Conservation (phyloP, 73 alveolate species). For the Paraurostyla sp. region DNA sequence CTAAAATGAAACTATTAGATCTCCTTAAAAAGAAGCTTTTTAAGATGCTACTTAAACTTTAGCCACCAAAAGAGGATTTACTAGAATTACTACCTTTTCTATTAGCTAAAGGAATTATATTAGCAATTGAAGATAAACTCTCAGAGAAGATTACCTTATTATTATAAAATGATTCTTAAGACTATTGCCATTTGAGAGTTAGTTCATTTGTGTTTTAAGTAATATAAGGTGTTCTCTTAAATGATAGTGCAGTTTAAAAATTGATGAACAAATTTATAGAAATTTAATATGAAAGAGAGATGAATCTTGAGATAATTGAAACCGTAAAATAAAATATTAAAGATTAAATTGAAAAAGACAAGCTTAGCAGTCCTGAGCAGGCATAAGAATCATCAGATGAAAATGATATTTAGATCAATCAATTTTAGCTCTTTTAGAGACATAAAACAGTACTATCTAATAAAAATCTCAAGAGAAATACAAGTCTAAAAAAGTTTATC, state of each 20-base stretch:
- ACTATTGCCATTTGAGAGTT: neutral
- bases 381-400: too few relatives aligned
- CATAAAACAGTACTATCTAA: neutral
- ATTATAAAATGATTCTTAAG: neutral
- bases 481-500: too few relatives aligned
- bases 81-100: slow-evolving; percentile 15
- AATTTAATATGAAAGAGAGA: neutral
- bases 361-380: too few relatives aligned
- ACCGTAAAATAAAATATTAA: neutral
- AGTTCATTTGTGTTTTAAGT: neutral
- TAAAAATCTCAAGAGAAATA: neutral
- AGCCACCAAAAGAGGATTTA: neutral
- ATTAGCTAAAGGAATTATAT: neutral
- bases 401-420: too few relatives aligned
- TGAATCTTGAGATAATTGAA: neutral
- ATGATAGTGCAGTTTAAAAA: neutral
- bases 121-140: slow-evolving; percentile 22
- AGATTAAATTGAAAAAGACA: neutral
- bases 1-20: neutral
- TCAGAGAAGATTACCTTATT: neutral
- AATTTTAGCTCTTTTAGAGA: too few relatives aligned
- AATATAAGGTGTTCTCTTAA: neutral
- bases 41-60: neutral
- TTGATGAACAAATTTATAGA: neutral
- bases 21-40: slow-evolving; percentile 11